Evolutionary conservation across 2,329 filamentous ascomycete genomes (phyloP).

Genomic region (Curvularia spicifera): DNA sequence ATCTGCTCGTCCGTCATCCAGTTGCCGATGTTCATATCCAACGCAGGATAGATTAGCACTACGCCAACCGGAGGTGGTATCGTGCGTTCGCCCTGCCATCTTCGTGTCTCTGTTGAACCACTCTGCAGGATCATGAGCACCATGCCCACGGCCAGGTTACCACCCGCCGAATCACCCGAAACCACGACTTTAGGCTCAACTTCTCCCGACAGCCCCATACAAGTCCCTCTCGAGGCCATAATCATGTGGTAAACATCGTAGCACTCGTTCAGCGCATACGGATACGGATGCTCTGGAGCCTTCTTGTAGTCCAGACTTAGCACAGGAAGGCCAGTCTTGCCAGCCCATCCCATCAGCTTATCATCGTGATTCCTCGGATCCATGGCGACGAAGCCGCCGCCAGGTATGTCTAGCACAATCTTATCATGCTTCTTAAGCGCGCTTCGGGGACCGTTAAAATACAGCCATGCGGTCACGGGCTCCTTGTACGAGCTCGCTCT

Average conservation of each 20-base stretch:
- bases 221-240: slow-evolving; percentile 73
- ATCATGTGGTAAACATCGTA: slow-evolving; percentile 84
- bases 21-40: slow-evolving; percentile 97
- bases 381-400: slow-evolving; percentile 97
- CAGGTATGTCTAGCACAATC: slow-evolving; percentile 86
- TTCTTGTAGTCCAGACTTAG: slow-evolving; percentile 91
- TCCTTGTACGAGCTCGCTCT: slow-evolving; percentile 80
- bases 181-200: slow-evolving; percentile 71
- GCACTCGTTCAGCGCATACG: slow-evolving; percentile 84
- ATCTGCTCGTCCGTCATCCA: slow-evolving; percentile 99
- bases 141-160: slow-evolving; percentile 79
- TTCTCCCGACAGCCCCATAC: slow-evolving; percentile 74
- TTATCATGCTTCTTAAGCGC: slow-evolving; percentile 77
- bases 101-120: slow-evolving; percentile 62
- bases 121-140: slow-evolving; percentile 90
- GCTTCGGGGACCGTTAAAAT: slow-evolving; percentile 86
- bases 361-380: slow-evolving; percentile 93
- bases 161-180: slow-evolving; percentile 81
- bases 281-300: slow-evolving; percentile 83
- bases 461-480: slow-evolving; percentile 85
- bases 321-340: slow-evolving; percentile 84
- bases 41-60: slow-evolving; percentile 83
- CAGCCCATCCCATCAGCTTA: slow-evolving; percentile 90
- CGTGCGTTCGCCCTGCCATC: slow-evolving; percentile 62
- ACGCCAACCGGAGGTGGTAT: slow-evolving; percentile 80